phyloP scores from a whole-genome alignment of 2,329 filamentous ascomycete species.

The Didymella exigua region DNA sequence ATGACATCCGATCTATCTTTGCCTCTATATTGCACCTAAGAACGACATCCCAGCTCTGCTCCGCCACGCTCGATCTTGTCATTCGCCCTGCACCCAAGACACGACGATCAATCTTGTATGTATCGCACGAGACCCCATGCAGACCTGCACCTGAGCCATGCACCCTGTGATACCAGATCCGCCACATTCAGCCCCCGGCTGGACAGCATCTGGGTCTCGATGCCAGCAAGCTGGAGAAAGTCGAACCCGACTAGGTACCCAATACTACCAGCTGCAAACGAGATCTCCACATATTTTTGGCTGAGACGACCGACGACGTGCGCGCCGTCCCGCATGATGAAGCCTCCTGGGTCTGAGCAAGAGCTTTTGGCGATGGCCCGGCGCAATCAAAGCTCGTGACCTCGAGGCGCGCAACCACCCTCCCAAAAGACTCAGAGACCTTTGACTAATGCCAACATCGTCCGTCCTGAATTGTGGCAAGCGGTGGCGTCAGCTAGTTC shows the following conservation, averaged over 20 bases:
- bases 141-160: background rate
- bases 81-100: background rate
- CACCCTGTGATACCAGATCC: background rate
- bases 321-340: constrained; percentile 14
- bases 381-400: background rate
- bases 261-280: background rate
- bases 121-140: background rate
- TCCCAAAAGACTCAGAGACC: background rate
- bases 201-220: background rate
- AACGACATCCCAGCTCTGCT: background rate
- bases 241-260: background rate
- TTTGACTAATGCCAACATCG: background rate
- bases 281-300: background rate
- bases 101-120: background rate
- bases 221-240: background rate
- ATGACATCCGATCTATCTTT: background rate
- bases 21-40: background rate
- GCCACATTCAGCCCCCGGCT: background rate
- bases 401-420: background rate
- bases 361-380: constrained; percentile 1
- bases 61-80: background rate
- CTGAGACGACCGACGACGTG: constrained; percentile 6
- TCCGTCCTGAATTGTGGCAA: background rate
- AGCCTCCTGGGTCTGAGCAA: background rate
- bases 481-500: background rate